phyloP scores from a whole-genome alignment of 352 stramenopile species.

The Phytopythium cucurbitacearum region DNA sequence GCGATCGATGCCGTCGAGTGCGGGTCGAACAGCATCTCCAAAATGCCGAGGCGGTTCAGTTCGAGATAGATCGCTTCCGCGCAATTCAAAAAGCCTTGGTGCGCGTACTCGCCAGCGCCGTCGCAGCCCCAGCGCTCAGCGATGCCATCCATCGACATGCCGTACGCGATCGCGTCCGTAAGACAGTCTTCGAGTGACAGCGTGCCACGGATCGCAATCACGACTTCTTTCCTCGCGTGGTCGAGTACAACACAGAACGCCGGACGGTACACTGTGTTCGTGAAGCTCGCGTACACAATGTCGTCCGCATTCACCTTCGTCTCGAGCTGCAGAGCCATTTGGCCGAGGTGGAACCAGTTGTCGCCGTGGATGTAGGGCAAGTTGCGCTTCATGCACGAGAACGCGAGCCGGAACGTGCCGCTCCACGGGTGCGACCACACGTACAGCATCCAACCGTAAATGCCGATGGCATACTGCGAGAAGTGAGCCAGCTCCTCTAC shows the following conservation, averaged over 20 bases:
- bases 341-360: constrained; percentile 79
- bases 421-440: constrained; percentile 88
- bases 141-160: constrained; percentile 65
- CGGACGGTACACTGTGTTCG: constrained; percentile 75
- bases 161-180: constrained; percentile 84
- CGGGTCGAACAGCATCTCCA: constrained; percentile 86
- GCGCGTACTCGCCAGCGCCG: constrained; percentile 61
- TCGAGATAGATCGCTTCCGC: constrained; percentile 74
- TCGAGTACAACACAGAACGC: constrained; percentile 82
- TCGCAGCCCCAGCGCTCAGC: constrained; percentile 67
- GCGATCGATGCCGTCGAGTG: constrained; percentile 41
- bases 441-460: constrained; percentile 89
- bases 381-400: constrained; percentile 67
- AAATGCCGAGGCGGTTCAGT: constrained; percentile 56
- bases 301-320: constrained; percentile 53
- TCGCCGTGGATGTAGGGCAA: constrained; percentile 73
- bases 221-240: constrained; percentile 62
- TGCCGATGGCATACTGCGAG: constrained; percentile 82
- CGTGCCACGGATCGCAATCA: constrained; percentile 80
- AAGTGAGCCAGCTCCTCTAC: constrained; percentile 75
- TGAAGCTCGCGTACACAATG: constrained; percentile 81
- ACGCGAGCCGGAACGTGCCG: constrained; percentile 66
- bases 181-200: constrained; percentile 86
- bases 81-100: constrained; percentile 80
- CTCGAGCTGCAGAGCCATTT: constrained; percentile 79